Conservation (phyloP, 2,329 filamentous ascomycete genomes). For the Fusarium penzigii region DNA sequence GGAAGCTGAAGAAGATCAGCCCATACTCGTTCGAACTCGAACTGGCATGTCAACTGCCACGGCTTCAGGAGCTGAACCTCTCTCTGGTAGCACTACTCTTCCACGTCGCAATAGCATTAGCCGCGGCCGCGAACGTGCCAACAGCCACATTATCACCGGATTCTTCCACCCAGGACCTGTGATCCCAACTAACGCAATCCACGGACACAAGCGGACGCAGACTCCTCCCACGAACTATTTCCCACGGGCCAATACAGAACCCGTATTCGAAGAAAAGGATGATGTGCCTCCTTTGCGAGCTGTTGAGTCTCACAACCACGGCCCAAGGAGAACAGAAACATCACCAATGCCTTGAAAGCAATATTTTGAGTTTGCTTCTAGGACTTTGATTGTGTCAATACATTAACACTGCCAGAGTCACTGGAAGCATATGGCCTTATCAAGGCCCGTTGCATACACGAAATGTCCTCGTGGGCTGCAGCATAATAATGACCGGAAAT, state of each 20-base stretch:
- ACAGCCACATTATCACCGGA: constrained; percentile 46
- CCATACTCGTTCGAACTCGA: constrained; percentile 38
- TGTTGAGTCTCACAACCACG: constrained; percentile 24
- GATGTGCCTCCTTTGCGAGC: constrained; percentile 28
- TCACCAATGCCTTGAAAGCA: constrained; percentile 23
- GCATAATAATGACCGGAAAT: background rate
- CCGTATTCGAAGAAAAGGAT: constrained; percentile 28
- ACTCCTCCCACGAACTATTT: constrained; percentile 29
- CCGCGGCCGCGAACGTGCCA: constrained; percentile 38
- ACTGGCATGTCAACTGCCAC: constrained; percentile 37
- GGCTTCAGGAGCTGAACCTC: constrained; percentile 30
- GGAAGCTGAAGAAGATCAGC: constrained; percentile 51
- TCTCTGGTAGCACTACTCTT: constrained; percentile 23
- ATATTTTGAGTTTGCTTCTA: too few species aligned
- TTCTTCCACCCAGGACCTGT: constrained; percentile 52
- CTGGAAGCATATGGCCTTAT: background rate
- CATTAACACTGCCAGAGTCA: background rate
- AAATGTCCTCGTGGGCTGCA: background rate
- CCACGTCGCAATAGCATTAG: constrained; percentile 40
- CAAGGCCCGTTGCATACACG: background rate
- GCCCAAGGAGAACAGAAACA: constrained; percentile 31
- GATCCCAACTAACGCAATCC: constrained; percentile 34
- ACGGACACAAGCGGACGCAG: constrained; percentile 28
- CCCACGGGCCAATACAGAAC: constrained; percentile 28
- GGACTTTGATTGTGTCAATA: background rate